Evolutionary conservation across 2,329 filamentous ascomycete species (phyloP).

Genomic region (Colletotrichum spinosum): DNA sequence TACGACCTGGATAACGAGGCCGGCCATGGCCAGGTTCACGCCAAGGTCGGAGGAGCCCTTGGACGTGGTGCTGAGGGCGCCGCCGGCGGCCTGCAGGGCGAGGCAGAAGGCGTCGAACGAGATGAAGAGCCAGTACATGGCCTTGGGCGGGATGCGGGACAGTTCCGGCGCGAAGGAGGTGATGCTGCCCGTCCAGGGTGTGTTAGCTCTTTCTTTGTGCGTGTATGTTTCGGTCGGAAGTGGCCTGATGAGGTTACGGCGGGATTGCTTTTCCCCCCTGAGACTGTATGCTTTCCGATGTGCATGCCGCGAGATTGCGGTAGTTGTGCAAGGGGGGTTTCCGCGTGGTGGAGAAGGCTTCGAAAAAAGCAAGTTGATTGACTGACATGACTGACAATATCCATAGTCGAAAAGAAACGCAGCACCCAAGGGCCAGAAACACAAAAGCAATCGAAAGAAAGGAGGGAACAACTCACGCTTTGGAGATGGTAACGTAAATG

Average conservation of each 20-base stretch:
- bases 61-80: slow-evolving; percentile 60
- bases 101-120: slow-evolving; percentile 67
- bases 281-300: neutral
- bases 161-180: slow-evolving; percentile 51
- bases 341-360: too few species aligned
- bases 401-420: too few species aligned
- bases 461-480: slow-evolving; percentile 44
- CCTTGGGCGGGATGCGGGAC: slow-evolving; percentile 53
- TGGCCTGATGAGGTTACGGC: neutral
- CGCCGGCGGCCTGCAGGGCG: slow-evolving; percentile 66
- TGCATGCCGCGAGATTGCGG: slow-evolving; percentile 6
- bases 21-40: slow-evolving; percentile 56
- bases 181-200: slow-evolving; percentile 44
- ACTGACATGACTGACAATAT: too few species aligned
- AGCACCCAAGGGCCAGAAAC: too few species aligned
- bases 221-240: neutral
- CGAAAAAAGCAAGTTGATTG: neutral
- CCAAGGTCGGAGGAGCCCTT: slow-evolving; percentile 57
- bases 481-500: slow-evolving; percentile 72
- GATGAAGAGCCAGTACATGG: slow-evolving; percentile 60
- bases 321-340: slow-evolving; percentile 6
- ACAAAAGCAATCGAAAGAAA: neutral
- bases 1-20: slow-evolving; percentile 69
- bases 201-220: slow-evolving; percentile 22
- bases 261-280: slow-evolving; percentile 46